Conservation (phyloP, 1,139 yeast species). For the Geotrichum siamense region DNA sequence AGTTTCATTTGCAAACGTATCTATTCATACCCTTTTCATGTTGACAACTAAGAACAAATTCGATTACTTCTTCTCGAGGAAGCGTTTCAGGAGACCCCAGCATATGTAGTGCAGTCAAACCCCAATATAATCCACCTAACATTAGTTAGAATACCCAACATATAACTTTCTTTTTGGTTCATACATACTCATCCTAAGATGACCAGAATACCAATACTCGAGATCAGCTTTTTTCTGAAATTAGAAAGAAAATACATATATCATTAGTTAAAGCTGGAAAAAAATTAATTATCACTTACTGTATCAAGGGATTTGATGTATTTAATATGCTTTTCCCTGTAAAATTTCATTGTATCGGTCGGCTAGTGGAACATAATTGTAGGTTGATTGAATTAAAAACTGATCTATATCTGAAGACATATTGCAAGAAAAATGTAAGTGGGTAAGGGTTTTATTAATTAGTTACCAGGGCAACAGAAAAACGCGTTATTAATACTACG, state of each 20-base stretch:
- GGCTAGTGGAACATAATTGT: too few relatives aligned
- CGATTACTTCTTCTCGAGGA: conserved; percentile 52
- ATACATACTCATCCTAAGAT: conserved; percentile 55
- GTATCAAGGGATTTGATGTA: conserved; percentile 47
- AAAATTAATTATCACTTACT: conserved; percentile 22
- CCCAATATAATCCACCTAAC: conserved; percentile 85
- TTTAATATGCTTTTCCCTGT: conserved; percentile 44
- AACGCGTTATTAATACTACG: too few relatives aligned
- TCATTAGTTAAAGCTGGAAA: neutral
- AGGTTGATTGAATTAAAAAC: neutral
- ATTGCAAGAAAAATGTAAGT: too few relatives aligned
- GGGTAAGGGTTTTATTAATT: too few relatives aligned
- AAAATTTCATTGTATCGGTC: conserved; percentile 11
- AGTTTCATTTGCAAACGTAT: too few relatives aligned
- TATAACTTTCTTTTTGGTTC: neutral
- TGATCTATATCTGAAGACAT: too few relatives aligned
- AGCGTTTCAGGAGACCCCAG: conserved; percentile 54
- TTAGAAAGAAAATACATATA: neutral
- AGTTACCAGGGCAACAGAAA: too few relatives aligned
- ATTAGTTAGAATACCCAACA: conserved; percentile 6
- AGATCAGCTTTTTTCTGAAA: conserved; percentile 44
- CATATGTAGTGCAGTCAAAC: conserved; percentile 65
- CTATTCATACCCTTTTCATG: conserved; percentile 23
- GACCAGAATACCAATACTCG: conserved; percentile 88
- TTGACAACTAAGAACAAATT: conserved; percentile 64